Conservation (phyloP, 2,329 filamentous ascomycete species). For the Fusarium euwallaceae region DNA sequence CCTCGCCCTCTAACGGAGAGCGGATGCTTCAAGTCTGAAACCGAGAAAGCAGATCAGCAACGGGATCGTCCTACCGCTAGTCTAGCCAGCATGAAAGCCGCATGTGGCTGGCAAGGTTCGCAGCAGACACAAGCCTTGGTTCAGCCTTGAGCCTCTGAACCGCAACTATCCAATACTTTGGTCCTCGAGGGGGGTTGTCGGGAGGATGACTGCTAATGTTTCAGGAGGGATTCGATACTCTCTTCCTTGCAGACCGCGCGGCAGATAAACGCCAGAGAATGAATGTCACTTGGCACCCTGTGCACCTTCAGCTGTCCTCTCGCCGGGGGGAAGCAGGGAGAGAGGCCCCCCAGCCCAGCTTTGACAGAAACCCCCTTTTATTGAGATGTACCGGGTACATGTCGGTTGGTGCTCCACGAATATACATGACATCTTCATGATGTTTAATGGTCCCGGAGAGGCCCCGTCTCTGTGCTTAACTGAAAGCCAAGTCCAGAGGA, state of each 20-base stretch:
- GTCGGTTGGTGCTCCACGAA: not conserved
- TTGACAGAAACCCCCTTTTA: slow-evolving; percentile 14
- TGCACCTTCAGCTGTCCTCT: slow-evolving; percentile 2
- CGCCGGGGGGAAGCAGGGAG: slow-evolving; percentile 9
- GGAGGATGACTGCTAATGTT: slow-evolving; percentile 14
- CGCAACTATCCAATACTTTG: not conserved
- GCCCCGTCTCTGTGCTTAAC: slow-evolving; percentile 29
- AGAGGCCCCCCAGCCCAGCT: not conserved
- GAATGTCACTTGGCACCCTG: slow-evolving; percentile 6
- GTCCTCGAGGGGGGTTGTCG: not conserved
- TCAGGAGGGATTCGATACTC: slow-evolving; percentile 28
- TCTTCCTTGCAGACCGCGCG: not conserved
- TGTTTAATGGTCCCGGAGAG: slow-evolving; percentile 1
- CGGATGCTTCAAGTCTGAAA: slow-evolving; percentile 43
- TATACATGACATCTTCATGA: slow-evolving; percentile 17
- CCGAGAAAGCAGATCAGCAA: slow-evolving; percentile 38
- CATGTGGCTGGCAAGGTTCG: slow-evolving; percentile 35
- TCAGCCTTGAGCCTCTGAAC: slow-evolving; percentile 10
- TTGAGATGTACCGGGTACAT: slow-evolving; percentile 29
- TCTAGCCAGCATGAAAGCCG: slow-evolving; percentile 17
- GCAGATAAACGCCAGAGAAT: slow-evolving; percentile 9
- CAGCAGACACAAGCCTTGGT: slow-evolving; percentile 12
- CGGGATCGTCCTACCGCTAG: slow-evolving; percentile 38
- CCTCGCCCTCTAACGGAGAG: slow-evolving; percentile 16
- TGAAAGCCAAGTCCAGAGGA: slow-evolving; percentile 35